Base-by-base conservation (phyloP, 2,329 filamentous ascomycete genomes). In the Ilyonectria robusta region DNA sequence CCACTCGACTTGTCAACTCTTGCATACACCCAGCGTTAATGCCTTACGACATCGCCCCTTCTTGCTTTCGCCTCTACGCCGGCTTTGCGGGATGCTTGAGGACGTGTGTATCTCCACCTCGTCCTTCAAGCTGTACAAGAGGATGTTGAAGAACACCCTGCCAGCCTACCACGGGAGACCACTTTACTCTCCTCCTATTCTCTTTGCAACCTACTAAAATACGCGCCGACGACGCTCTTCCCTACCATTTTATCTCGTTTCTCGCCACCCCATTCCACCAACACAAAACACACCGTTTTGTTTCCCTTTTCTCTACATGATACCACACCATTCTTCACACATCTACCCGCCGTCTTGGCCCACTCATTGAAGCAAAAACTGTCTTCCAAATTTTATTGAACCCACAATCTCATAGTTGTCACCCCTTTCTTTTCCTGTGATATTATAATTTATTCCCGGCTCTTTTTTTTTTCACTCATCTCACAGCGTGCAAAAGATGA, bases 221-320 rank as follows among this genome's bases (percentile, higher is more conserved):
- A 57, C 53, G 56, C 58, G 37, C 48, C 35, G 44, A 66, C 63
- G 53, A 61, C 35, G 29, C 46, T 58, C 29, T 53, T 46, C 50
- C 44, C 46, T 60, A 61, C 15, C 50, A 46, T 46, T 19, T n/a
- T 62, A 51, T 17, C 29, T 59, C 59, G 10, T 44, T 58, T 63
- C 59, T 56, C 42, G 40, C 44, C 56, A 48, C 40, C 29, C 61
- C 29, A 54, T 58, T 46, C 48, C 62, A 55, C 57, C 57, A 37
- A 46, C 26, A 33, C 57, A 63, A 37, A 33, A 46, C 63, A 51
- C 37, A 46, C 11, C 42, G 48, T 29, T 64, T 68, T 65, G 66
- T 65, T 73, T 69, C 59, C 59, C 40, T 65, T 71, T 63, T 56
- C 66, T 65, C 61, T 70, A 67, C 67, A 74, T 69, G 70, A 71